Evolutionary conservation across 108 stramenopile species (phyloP).

Genomic region (Skeletonema marinoi): DNA sequence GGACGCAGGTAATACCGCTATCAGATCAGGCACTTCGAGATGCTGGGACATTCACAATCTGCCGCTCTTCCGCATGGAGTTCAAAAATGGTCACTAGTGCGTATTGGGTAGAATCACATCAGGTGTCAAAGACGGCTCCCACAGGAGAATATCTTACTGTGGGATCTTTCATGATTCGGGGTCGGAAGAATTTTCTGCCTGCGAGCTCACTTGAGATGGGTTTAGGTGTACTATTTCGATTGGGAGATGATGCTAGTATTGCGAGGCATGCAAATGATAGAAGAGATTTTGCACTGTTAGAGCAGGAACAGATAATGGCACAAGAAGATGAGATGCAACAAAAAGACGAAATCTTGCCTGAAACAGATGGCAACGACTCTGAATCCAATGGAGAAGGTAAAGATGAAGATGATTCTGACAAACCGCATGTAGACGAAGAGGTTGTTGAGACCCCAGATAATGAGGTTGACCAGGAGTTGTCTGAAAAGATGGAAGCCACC

Average conservation of each 20-base stretch:
- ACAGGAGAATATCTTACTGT: constrained; percentile 96
- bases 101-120: constrained; percentile 94
- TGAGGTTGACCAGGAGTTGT: not conserved
- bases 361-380: not conserved
- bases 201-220: constrained; percentile 94
- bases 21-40: constrained; percentile 84
- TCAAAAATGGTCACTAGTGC: constrained; percentile 89
- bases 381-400: not conserved
- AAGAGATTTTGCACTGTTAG: constrained; percentile 79
- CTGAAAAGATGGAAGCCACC: not conserved
- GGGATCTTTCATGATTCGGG: constrained; percentile 98
- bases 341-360: constrained; percentile 11
- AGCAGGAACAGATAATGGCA: constrained; percentile 46
- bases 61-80: constrained; percentile 91
- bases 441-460: not conserved
- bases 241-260: constrained; percentile 88
- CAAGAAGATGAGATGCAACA: constrained; percentile 16
- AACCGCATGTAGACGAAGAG: not conserved
- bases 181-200: constrained; percentile 95
- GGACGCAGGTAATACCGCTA: constrained; percentile 72
- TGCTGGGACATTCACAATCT: constrained; percentile 89
- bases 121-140: constrained; percentile 96
- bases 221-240: constrained; percentile 88
- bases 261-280: constrained; percentile 91
- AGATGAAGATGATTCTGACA: not conserved